Percentiles rank a stretch among this genome's conserved stretches.
Evolutionary conservation across 2,329 filamentous ascomycete genomes (phyloP).

Genomic region (Neofusicoccum ribis): DNA sequence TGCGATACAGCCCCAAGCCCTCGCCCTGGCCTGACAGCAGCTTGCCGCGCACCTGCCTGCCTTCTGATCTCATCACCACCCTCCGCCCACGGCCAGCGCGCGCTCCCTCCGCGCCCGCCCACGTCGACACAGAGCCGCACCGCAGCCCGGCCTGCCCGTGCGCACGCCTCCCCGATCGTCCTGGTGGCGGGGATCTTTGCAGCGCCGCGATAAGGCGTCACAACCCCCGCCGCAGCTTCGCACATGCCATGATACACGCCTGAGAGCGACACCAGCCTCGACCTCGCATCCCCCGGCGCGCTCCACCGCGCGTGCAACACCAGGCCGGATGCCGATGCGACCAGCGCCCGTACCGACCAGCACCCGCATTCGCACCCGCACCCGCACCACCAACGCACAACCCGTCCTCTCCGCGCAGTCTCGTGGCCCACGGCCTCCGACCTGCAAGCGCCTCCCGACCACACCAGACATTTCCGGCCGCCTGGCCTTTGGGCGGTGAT

Average conservation of each 20-base stretch:
- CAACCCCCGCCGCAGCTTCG: constrained; percentile 5
- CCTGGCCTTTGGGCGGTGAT: constrained; percentile 20
- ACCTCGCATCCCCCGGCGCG: neutral
- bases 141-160: constrained; percentile 11
- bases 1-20: constrained; percentile 2
- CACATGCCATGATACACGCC: constrained; percentile 20
- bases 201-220: constrained; percentile 17
- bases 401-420: neutral
- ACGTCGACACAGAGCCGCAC: constrained; percentile 8
- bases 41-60: constrained; percentile 13
- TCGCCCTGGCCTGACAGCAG: constrained; percentile 14
- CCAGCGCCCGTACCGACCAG: constrained; percentile 12
- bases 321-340: constrained; percentile 19
- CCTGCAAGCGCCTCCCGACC: constrained; percentile 16
- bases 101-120: neutral
- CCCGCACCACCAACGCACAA: constrained; percentile 4
- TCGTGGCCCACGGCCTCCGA: constrained; percentile 5
- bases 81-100: neutral
- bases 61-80: constrained; percentile 18
- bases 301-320: constrained; percentile 14
- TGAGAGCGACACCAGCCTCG: constrained; percentile 15
- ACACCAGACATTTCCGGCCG: constrained; percentile 18
- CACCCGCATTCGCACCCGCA: constrained; percentile 1
- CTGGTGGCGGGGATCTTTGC: constrained; percentile 16
- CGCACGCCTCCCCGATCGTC: constrained; percentile 14